A percentile compares a stretch with the other conserved stretches of the same genome.
These are phyloP conservation scores for Paramecium pentaurelia DNA, from an alignment of 73 alveolate species.

Conservation along the genomic window DNA sequence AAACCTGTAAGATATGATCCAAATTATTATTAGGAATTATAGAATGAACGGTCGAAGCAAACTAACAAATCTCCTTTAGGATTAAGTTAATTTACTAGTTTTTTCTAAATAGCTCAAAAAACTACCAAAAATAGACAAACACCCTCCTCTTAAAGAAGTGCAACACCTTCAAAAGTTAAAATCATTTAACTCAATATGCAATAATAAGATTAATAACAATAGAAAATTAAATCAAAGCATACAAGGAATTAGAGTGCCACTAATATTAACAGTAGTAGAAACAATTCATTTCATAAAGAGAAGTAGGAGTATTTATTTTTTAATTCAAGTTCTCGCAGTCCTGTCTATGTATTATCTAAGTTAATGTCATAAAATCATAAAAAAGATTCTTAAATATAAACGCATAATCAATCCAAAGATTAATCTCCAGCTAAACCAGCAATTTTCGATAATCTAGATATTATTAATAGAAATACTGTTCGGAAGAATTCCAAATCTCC, in stretches of 20 bases:
- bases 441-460: not conserved
- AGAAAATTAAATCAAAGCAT: not conserved
- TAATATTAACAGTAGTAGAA: not conserved
- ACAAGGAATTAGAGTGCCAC: not conserved
- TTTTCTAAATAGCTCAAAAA: not conserved
- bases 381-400: not conserved
- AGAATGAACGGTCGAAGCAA: not conserved
- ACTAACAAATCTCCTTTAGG: not conserved
- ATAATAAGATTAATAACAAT: not conserved
- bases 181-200: not conserved
- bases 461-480: not conserved
- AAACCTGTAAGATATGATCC: not conserved
- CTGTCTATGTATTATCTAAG: not conserved
- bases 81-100: not conserved
- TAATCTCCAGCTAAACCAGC: not conserved
- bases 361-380: not conserved
- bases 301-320: not conserved
- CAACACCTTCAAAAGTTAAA: not conserved
- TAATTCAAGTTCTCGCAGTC: not conserved
- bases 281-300: not conserved
- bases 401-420: not conserved
- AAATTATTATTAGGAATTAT: not conserved
- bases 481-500: not conserved
- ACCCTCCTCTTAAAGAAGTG: not conserved
- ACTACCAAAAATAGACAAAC: not conserved